Base-by-base conservation (phyloP, 352 stramenopile species). In the Pythium phragmiticola region DNA sequence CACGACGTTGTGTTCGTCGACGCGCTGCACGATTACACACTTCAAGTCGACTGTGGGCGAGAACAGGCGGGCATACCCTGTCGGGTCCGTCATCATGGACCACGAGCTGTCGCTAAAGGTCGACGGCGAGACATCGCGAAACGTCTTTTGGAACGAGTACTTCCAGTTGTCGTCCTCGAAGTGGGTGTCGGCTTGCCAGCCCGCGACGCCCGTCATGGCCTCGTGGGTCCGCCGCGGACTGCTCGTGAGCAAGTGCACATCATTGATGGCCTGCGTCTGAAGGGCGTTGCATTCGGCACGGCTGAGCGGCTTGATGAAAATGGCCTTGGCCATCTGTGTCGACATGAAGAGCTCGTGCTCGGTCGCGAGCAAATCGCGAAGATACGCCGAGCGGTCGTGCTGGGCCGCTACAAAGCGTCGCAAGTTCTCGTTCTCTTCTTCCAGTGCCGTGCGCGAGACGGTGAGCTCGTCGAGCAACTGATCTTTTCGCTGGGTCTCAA, bases 1-100 rank as follows among this genome's bases (percentile, higher is more conserved):
- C 14, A 75, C 46, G 17, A 71, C 28, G 61, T 75, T 73, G 50
- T 61, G 17, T 5, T 64, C 64, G 34, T 78, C 72, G n/a, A 78
- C 52, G 34, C 69, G 53, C 68, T 78, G 68, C 4, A 78, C 63
- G 19, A 73, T 12, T 7, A 67, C 60, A 37, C 56, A 56, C 30
- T 69, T 65, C 23, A 59, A 36, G 28, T 72, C 53, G n/a, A 76
- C 52, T 12, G 50, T 56, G 0, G 60, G 47, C 33, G 68, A 69
- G 55, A 69, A 78, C 13, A 78, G 45, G 0, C 59, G 48, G 34
- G 53, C 17, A 21, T 69, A 46, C n/a, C 41, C 33, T 14, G 26
- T 23, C 9, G 68, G 68, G 37, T 71, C 55, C 23, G 53, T 65
- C 30, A 72, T 37, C 46, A 71, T 55, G 46, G 52, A 34, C 41